These are phyloP conservation scores for Candida orba DNA, from an alignment of 805 yeast genomes.

Conservation along the genomic window DNA sequence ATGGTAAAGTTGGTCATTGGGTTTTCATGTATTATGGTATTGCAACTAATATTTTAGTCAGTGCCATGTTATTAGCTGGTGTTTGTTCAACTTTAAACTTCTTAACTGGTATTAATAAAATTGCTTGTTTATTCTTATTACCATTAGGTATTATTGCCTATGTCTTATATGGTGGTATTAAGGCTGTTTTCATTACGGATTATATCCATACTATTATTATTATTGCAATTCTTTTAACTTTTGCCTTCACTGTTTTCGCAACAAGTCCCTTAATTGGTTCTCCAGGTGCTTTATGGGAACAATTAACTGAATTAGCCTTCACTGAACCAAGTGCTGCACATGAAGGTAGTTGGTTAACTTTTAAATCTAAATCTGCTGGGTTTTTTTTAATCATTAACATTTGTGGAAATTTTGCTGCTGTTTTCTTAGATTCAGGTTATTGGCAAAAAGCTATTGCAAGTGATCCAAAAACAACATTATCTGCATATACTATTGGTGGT, in stretches of 20 bases:
- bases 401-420: constrained; percentile 87
- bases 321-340: constrained; percentile 65
- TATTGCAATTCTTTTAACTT: constrained; percentile 68
- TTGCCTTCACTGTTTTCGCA: constrained; percentile 75
- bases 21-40: constrained; percentile 73
- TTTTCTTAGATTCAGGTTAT: constrained; percentile 79
- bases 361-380: constrained; percentile 81
- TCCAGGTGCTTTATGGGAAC: constrained; percentile 74
- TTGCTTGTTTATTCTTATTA: constrained; percentile 74
- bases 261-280: constrained; percentile 68
- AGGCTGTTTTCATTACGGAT: constrained; percentile 76
- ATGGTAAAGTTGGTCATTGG: constrained; percentile 68
- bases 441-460: constrained; percentile 88
- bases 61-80: constrained; percentile 88
- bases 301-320: constrained; percentile 52
- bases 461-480: constrained; percentile 74
- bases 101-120: constrained; percentile 76
- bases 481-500: constrained; percentile 86
- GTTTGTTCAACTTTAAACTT: constrained; percentile 79
- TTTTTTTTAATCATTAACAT: constrained; percentile 83
- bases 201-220: constrained; percentile 77
- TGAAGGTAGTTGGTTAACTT: constrained; percentile 81
- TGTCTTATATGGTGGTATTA: constrained; percentile 75
- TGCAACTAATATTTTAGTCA: constrained; percentile 82
- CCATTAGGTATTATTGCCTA: constrained; percentile 76